Evolutionary conservation across 2,329 filamentous ascomycete genomes (phyloP), one percentile per base, ranked within the genome.

Genomic region (Teratosphaeria destructans): DNA sequence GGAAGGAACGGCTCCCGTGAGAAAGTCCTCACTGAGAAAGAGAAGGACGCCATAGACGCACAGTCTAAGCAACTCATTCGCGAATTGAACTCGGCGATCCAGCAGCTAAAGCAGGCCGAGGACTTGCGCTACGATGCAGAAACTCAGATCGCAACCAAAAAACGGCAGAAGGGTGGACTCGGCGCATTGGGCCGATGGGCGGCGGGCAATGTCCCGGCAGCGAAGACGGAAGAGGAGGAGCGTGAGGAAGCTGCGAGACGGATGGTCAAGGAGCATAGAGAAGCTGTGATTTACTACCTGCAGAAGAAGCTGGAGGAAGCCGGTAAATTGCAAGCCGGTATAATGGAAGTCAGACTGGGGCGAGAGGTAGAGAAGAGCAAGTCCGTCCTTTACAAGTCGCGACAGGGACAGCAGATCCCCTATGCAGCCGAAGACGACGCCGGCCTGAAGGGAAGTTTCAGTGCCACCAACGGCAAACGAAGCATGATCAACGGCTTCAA

Each of bases 301-400:
- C 81, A 89, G 63, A 82, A 87, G 70, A 82, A 85, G 68, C 75
- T 97, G 63, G 88, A 94, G 75, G 81, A 84, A 64, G 91, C 87
- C 59, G 87, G 88, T 52, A 81, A 84, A 67, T 85, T 87, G 63
- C 93, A 97, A 77, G 85, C 90, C 67, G 83, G 82, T 56, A 96
- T 97, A 90, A 96, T 97, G 81, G 92, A 96, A 76, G 88, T 89
- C 69, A 79, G 94, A 67, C 79, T 97, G 65, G 85, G 85, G 69
- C 80, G 94, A 58, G 90, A 95, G 72, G 81, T 93, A 73, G 92
- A 97, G 77, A 94, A 89, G 82, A 92, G 86, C 69, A 89, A 90
- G 75, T 95, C 89, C 70, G 82, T 93, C 61, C 77, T 96, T 59
- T 88, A 90, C 64, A 92, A 90, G 72, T 68, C 66, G 11, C 54